Evolutionary conservation across 1,139 yeast species (phyloP), one percentile per base, ranked within the genome.

Genomic region (Geotrichum fermentans): DNA sequence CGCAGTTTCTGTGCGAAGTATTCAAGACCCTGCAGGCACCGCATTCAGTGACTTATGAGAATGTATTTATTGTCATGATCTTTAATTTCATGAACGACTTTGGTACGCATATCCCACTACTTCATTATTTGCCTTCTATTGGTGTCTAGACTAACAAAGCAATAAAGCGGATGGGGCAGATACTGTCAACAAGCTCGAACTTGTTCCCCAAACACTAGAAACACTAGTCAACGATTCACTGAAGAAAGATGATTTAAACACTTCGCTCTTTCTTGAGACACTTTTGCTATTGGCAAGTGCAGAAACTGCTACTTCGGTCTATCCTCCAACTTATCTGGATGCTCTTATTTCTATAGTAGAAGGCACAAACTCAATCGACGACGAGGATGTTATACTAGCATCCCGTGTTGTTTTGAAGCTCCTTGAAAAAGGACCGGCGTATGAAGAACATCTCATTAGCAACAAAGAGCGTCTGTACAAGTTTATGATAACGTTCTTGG

Each of bases 401-500:
- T 30, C 30, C 14, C 16, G 43, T 2, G 16, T 39, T 7, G 38
- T 38, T 11, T 14, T 44, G 39, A 39, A 32, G 14, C 36, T 44
- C 17, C 17, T 37, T 13, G 29, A 22, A 8, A 34, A 44, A 5
- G 33, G 38, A 11, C 37, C 11, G 26, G 21, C 11, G 17, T 44
- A 24, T 32, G 47, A 44, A 14, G 13, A 8, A 13, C 26, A 29
- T 11, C 30, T 44, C 33, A 32, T 30, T 22, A 20, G 18, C 7
- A 26, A 44, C 35, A 30, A 35, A 8, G 39, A 38, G 1, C 52
- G 47, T 10, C 47, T 55, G 21, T 32, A 29, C 5, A 21, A 44
- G 20, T 58, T 55, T 52, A 58, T 60, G 17, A 28, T 48, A 11
- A 36, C 50, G 2, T 47, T 58, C 10, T 42, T 49, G 17, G 36